Evolutionary conservation across 495 filamentous ascomycete species (phyloP).

Genomic region (Aspergillus affinis): DNA sequence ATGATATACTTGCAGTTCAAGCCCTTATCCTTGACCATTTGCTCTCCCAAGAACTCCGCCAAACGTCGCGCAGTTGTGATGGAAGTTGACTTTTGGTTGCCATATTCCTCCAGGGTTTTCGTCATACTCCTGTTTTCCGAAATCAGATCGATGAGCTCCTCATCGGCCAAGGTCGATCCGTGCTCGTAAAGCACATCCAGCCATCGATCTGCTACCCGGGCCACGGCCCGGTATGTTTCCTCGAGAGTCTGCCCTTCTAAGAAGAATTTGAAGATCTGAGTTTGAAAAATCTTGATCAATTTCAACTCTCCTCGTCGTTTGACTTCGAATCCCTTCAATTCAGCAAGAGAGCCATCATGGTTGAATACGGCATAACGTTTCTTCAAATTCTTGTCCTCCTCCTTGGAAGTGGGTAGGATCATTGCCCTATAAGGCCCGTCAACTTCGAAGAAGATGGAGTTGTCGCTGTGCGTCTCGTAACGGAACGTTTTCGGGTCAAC

Average conservation of each 20-base stretch:
- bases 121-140: constrained; percentile 97
- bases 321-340: constrained; percentile 96
- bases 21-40: constrained; percentile 99
- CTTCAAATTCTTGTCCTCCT: constrained; percentile 99
- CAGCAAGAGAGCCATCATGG: constrained; percentile 92
- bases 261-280: constrained; percentile 99
- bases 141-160: constrained; percentile 97
- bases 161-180: constrained; percentile 85
- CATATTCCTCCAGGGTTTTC: constrained; percentile 95
- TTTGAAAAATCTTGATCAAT: constrained; percentile 99
- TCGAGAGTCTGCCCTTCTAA: constrained; percentile 80
- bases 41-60: constrained; percentile 93
- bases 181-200: constrained; percentile 88
- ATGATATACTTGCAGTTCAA: constrained; percentile 99
- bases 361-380: constrained; percentile 99
- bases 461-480: constrained; percentile 95
- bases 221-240: constrained; percentile 89
- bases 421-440: constrained; percentile 97
- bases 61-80: constrained; percentile 97
- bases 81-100: constrained; percentile 90
- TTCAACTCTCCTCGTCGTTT: constrained; percentile 98
- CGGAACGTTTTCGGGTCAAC: constrained; percentile 74
- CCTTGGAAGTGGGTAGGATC: constrained; percentile 95
- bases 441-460: constrained; percentile 99
- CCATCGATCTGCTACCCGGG: constrained; percentile 95